These are phyloP conservation scores for Penicillium antarcticum DNA, from an alignment of 495 filamentous ascomycete species.

Conservation along the genomic window DNA sequence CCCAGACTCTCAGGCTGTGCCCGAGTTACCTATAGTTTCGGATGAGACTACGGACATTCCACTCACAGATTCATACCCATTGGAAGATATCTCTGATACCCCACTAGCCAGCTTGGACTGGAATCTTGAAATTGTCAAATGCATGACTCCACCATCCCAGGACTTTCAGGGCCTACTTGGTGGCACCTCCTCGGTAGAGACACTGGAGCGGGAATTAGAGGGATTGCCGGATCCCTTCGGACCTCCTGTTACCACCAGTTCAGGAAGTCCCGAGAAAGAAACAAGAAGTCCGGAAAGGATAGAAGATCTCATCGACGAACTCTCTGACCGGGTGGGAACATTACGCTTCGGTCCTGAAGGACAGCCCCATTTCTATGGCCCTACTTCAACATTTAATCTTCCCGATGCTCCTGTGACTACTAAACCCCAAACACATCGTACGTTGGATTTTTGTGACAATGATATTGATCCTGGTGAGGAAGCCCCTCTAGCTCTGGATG, in stretches of 20 bases:
- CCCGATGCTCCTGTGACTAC: constrained; percentile 7
- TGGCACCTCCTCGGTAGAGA: not conserved
- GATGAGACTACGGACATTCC: not conserved
- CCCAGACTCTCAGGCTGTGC: not conserved
- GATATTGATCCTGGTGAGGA: constrained; percentile 11
- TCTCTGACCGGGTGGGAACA: constrained; percentile 27
- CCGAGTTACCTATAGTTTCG: not conserved
- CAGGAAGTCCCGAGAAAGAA: not conserved
- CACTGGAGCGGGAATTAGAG: not conserved
- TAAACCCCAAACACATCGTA: not conserved
- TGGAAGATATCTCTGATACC: not conserved
- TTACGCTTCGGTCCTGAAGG: constrained; percentile 19
- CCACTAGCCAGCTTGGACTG: not conserved
- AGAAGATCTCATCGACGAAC: constrained; percentile 11
- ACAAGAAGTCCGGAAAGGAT: not conserved
- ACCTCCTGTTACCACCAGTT: not conserved
- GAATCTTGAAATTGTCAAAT: not conserved
- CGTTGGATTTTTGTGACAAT: constrained; percentile 7
- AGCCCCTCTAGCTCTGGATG: constrained; percentile 17
- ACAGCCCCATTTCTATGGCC: constrained; percentile 10
- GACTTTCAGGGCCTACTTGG: not conserved
- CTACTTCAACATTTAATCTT: constrained; percentile 23
- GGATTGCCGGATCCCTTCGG: not conserved
- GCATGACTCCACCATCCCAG: not conserved
- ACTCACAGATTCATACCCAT: not conserved